phyloP scores from a whole-genome alignment of 768 basidiomycete genomes.

The Rhodotorula toruloides region DNA sequence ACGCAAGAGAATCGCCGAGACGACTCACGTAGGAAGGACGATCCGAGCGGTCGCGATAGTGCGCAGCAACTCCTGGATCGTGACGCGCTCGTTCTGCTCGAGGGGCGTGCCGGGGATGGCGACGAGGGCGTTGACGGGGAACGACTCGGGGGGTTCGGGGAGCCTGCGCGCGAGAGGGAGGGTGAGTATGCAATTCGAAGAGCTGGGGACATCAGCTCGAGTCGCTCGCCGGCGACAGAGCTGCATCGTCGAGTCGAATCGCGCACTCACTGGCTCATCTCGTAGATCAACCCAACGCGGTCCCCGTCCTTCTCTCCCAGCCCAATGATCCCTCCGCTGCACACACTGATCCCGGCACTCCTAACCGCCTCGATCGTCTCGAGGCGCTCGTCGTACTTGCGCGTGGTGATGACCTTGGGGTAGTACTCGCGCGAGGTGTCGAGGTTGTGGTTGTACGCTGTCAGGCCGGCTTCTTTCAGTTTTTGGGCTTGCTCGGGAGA shows the following conservation, averaged over 20 bases:
- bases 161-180: constrained; percentile 56
- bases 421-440: constrained; percentile 97
- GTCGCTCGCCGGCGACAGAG: too few species aligned
- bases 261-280: constrained; percentile 76
- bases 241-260: too few species aligned
- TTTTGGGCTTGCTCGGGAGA: constrained; percentile 83
- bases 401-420: constrained; percentile 89
- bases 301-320: constrained; percentile 86
- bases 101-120: constrained; percentile 92
- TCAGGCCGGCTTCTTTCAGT: constrained; percentile 90
- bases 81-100: constrained; percentile 82
- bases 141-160: constrained; percentile 95
- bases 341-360: constrained; percentile 92
- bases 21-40: constrained; percentile 64
- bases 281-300: constrained; percentile 86
- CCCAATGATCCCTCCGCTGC: constrained; percentile 92
- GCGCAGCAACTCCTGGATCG: constrained; percentile 75
- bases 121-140: constrained; percentile 95
- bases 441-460: constrained; percentile 97
- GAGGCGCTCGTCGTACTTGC: constrained; percentile 87
- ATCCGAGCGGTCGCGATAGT: constrained; percentile 94
- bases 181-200: not conserved
- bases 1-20: not conserved
- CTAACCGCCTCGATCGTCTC: constrained; percentile 85
- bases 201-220: too few species aligned